Evolutionary conservation across 352 stramenopile genomes (phyloP), one percentile per base, ranked within the genome.

Genomic region (Pythium dissotocum): DNA sequence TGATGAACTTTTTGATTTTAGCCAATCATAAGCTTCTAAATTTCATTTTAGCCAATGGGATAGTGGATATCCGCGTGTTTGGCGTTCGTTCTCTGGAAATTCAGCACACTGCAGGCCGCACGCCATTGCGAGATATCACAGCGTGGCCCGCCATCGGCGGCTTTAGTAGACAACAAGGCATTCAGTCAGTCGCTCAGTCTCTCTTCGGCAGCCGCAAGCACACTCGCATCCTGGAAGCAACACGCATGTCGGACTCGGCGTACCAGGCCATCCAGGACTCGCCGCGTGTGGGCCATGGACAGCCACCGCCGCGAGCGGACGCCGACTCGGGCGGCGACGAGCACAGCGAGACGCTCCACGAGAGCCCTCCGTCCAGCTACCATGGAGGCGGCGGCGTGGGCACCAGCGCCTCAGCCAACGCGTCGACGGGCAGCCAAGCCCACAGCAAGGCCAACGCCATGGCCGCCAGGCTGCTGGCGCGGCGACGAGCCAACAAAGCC

Each of bases 291-390:
- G 35, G 33, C 44, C 51, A 63, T 52, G 58, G 51, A 12, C 21
- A n/a, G 32, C 21, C 21, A 32, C 60, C 44, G 16, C 36, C 46
- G 28, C 36, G 32, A 14, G 14, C 33, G 16, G 1, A 13, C 26
- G n/a, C 40, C 13, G 21, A 28, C 56, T 18, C 38, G 38, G 62
- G 66, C 49, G 26, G 32, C 6, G 51, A 35, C 24, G 68, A 67
- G 26, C 42, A 38, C 36, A 74, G 68, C 57, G 63, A 70, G n/a
- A 74, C 68, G 48, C 62, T 69, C 38, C 68, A 74, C 35, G 68
- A 74, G 61, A 73, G 67, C 42, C 67, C 67, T 40, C 49, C 60
- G 59, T 65, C 59, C 44, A 60, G 53, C 26, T 53, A 51, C 6
- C 42, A 16, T 38, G 21, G 21, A 24, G 46, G 59, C 42, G 56